Evolutionary conservation across 2,329 filamentous ascomycete genomes (phyloP).

Genomic region (Aspergillus costaricaensis): DNA sequence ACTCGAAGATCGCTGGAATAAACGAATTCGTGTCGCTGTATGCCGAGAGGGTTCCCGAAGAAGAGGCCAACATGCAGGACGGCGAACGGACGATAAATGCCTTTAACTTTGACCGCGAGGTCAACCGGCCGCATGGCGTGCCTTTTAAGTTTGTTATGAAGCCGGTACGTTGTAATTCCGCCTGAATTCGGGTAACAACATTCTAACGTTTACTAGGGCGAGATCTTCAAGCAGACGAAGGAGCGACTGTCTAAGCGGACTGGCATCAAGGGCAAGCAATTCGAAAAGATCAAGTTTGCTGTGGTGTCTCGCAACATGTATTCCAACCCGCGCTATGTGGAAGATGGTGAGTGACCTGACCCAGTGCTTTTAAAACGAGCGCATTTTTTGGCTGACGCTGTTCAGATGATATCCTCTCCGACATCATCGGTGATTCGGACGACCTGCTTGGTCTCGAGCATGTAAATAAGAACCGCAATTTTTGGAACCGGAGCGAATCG

Average conservation of each 20-base stretch:
- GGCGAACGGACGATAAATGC: slow-evolving; percentile 71
- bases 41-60: slow-evolving; percentile 76
- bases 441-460: slow-evolving; percentile 71
- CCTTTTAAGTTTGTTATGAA: slow-evolving; percentile 89
- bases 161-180: slow-evolving; percentile 59
- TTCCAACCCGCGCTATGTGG: slow-evolving; percentile 77
- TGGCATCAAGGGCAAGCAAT: slow-evolving; percentile 94
- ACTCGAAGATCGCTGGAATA: slow-evolving; percentile 74
- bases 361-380: not conserved
- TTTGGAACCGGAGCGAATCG: slow-evolving; percentile 62
- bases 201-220: slow-evolving; percentile 57
- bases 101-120: slow-evolving; percentile 92
- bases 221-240: slow-evolving; percentile 87
- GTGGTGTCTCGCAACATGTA: slow-evolving; percentile 71
- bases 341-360: slow-evolving; percentile 69
- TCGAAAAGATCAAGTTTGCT: slow-evolving; percentile 98
- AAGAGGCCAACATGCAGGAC: slow-evolving; percentile 63
- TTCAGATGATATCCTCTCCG: slow-evolving; percentile 49
- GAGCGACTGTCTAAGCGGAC: slow-evolving; percentile 91
- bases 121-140: slow-evolving; percentile 78
- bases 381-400: slow-evolving; percentile 13
- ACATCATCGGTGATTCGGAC: slow-evolving; percentile 73
- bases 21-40: slow-evolving; percentile 84
- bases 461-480: slow-evolving; percentile 61
- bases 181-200: no score